Evolutionary conservation across 306 rosid genomes (phyloP).

Genomic region (Cotoneaster glaucophyllus): DNA sequence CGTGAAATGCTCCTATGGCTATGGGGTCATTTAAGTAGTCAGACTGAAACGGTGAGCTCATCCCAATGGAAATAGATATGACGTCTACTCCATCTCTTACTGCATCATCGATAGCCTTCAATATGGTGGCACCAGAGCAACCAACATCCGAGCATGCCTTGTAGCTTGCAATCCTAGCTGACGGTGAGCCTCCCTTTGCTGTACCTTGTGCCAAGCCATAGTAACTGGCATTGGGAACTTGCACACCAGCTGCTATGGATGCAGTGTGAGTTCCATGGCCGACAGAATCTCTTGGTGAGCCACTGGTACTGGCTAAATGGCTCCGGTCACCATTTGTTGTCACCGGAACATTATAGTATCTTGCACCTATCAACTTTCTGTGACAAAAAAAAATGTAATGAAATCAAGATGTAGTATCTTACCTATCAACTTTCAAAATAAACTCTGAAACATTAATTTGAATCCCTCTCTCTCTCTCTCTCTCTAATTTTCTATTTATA

Average conservation of each 20-base stretch:
- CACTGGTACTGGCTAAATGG: slow-evolving; percentile 21
- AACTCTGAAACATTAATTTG: too few relatives aligned
- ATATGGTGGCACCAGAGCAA: slow-evolving; percentile 61
- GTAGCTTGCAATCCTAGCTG: slow-evolving; percentile 69
- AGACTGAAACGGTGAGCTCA: slow-evolving; percentile 49
- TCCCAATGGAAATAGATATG: slow-evolving; percentile 84
- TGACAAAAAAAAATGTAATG: neutral
- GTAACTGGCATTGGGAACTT: slow-evolving; percentile 66
- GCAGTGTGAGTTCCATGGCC: slow-evolving; percentile 93
- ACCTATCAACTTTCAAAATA: too few relatives aligned
- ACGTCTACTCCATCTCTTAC: slow-evolving; percentile 83
- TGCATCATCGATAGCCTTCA: slow-evolving; percentile 89
- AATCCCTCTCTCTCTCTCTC: neutral
- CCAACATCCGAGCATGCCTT: slow-evolving; percentile 78
- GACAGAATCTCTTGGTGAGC: slow-evolving; percentile 68
- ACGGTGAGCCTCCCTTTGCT: slow-evolving; percentile 77
- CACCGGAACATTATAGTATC: slow-evolving; percentile 46
- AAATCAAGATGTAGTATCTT: neutral
- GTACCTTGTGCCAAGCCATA: slow-evolving; percentile 73
- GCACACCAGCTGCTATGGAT: slow-evolving; percentile 67
- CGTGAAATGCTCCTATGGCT: slow-evolving; percentile 94
- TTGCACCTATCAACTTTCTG: slow-evolving; percentile 94
- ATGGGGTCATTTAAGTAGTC: slow-evolving; percentile 71
- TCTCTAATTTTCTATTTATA: neutral
- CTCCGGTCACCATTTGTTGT: slow-evolving; percentile 27